Evolutionary conservation across 352 stramenopile genomes (phyloP).

Genomic region (Poterioochromonas sp.): DNA sequence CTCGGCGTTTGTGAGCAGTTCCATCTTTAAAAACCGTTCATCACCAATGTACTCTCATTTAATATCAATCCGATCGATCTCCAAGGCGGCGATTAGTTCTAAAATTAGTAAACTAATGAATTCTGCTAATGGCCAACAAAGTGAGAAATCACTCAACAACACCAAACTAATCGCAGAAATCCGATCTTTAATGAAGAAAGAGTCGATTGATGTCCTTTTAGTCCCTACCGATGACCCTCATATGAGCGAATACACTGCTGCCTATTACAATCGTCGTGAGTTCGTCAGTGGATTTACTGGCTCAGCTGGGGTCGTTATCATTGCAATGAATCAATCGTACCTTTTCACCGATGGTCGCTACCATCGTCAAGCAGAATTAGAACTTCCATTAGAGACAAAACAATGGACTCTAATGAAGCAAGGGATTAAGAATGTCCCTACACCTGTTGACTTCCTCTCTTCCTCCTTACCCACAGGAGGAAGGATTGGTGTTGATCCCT

Average conservation of each 20-base stretch:
- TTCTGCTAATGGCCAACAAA: neutral
- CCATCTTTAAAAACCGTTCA: too few species aligned
- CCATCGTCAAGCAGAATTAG: slow-evolving; percentile 86
- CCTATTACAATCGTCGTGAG: slow-evolving; percentile 82
- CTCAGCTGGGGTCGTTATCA: slow-evolving; percentile 82
- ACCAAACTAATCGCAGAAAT: neutral
- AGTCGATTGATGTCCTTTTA: slow-evolving; percentile 68
- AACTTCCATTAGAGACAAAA: slow-evolving; percentile 59
- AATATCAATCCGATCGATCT: too few species aligned
- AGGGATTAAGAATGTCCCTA: slow-evolving; percentile 37
- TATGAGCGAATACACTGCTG: slow-evolving; percentile 94
- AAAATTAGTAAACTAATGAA: too few species aligned
- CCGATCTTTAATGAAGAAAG: neutral
- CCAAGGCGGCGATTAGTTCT: too few species aligned
- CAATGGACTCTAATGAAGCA: slow-evolving; percentile 91
- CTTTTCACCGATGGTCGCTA: slow-evolving; percentile 98
- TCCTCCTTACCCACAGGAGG: slow-evolving; percentile 50
- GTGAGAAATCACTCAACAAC: neutral
- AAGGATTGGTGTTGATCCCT: slow-evolving; percentile 86
- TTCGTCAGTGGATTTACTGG: slow-evolving; percentile 94
- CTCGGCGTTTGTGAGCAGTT: too few species aligned
- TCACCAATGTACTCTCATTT: too few species aligned
- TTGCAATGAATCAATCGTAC: slow-evolving; percentile 53
- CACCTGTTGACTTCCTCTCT: neutral
- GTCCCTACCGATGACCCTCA: slow-evolving; percentile 92